phyloP scores from a whole-genome alignment of 345 rosid species.

The Combretum micranthum region DNA sequence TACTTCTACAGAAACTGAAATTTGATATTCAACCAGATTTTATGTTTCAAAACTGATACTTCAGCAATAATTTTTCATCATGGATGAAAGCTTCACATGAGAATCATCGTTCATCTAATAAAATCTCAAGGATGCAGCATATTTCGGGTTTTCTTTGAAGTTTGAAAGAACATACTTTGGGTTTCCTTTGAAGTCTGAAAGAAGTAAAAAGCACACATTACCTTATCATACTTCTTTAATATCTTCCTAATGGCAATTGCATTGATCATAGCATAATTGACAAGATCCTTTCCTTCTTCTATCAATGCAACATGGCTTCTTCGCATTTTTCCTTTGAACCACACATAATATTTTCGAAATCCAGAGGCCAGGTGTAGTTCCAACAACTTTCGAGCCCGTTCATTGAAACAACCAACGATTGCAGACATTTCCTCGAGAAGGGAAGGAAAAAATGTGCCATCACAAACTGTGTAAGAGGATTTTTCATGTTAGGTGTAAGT shows the following conservation, averaged over 20 bases:
- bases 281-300: conserved; percentile 81
- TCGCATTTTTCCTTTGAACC: conserved; percentile 56
- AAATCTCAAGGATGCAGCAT: too few species aligned
- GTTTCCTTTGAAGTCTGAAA: not conserved
- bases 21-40: not conserved
- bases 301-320: conserved; percentile 49
- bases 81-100: too few species aligned
- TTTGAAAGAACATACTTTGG: too few species aligned
- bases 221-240: conserved; percentile 95
- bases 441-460: conserved; percentile 88
- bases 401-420: conserved; percentile 74
- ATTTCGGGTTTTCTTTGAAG: too few species aligned
- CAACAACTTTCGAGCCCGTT: conserved; percentile 80
- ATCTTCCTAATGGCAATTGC: conserved; percentile 82
- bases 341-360: conserved; percentile 51
- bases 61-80: too few species aligned
- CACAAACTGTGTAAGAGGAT: conserved; percentile 60
- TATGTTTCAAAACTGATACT: too few species aligned
- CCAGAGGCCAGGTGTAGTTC: conserved; percentile 81
- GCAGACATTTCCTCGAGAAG: conserved; percentile 77
- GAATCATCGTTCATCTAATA: too few species aligned
- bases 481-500: not conserved
- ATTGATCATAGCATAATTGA: conserved; percentile 77
- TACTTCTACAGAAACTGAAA: not conserved
- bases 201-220: conserved; percentile 3